Evolutionary conservation across 257 asterid genomes (phyloP), one percentile per base, ranked within the genome.

Genomic region (Nyctanthes arbortristis): DNA sequence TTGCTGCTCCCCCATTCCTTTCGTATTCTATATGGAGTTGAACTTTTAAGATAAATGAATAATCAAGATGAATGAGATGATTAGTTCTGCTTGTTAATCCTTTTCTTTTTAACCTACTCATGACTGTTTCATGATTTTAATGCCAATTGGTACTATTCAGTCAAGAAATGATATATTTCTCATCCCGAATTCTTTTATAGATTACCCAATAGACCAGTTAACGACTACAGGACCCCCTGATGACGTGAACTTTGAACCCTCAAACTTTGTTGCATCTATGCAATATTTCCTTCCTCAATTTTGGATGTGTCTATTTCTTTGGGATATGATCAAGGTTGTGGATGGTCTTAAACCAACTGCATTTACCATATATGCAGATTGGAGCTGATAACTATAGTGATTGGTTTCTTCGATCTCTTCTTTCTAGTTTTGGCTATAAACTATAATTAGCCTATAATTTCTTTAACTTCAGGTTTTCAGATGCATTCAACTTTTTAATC

Each of bases 401-500:
- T 61, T 67, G 18, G 27, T 30, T 5, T 33, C 39, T 24, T 54
- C 64, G 12, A 7, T 30, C 52, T 40, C 24, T 36, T 66, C 4
- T 20, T 47, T 25, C 22, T 37, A 37, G 32, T 65, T 67, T 33
- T 10, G 36, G 22, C 59, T 66, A 68, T 39, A 47, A 55, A 18
- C 11, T 1, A 13, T 8, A 12, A 27, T 10, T 5, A 9, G 64
- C 18, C 69, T 61, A 18, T 36, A 61, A 28, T 24, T 49, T 31
- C 58, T 67, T 40, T 35, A 11, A 59, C 29, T 73, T 63, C 93
- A 92, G 98, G 98, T 93, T 93, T 89, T 80, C 96, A 11, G 96
- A 93, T 68, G 96, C 95, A 63, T 93, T 91, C 91, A 87, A 71
- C 77, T 84, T 89, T 73, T 66, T 93, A 81, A 87, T 79, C 49